Conservation (phyloP, 176 grass and related monocot genomes). For the Olyra latifolia region DNA sequence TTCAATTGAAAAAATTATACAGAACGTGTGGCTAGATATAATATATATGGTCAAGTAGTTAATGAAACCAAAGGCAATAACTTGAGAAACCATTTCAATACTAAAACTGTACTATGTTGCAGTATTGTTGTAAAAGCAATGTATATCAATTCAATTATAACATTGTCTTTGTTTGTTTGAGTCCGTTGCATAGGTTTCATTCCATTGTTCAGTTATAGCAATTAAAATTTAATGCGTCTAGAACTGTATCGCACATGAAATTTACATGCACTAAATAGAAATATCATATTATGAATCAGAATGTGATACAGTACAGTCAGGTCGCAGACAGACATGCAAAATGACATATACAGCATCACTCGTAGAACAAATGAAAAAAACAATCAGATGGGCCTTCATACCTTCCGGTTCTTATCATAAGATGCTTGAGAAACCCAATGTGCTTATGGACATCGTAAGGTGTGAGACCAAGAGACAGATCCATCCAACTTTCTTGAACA, state of each 20-base stretch:
- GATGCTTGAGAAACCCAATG: conserved; percentile 76
- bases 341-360: not conserved
- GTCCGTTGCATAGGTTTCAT: not conserved
- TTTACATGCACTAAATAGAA: not conserved
- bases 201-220: not conserved
- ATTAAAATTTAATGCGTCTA: not conserved
- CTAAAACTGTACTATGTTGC: not conserved
- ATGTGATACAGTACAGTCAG: not conserved
- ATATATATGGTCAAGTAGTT: not conserved
- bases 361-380: not conserved
- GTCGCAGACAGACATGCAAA: not conserved
- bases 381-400: conserved; percentile 30
- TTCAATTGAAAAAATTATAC: not conserved
- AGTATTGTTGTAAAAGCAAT: not conserved
- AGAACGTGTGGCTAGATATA: not conserved
- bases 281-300: not conserved
- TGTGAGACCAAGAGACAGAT: conserved; percentile 60
- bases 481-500: conserved; percentile 91
- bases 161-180: not conserved
- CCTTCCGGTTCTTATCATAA: conserved; percentile 98
- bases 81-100: not conserved
- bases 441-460: conserved; percentile 80
- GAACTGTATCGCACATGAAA: not conserved
- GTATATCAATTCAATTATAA: conserved; percentile 9
- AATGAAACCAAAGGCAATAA: conserved; percentile 16